Evolutionary conservation across 352 stramenopile species (phyloP).

Genomic region (Phytopythium oedochilum): DNA sequence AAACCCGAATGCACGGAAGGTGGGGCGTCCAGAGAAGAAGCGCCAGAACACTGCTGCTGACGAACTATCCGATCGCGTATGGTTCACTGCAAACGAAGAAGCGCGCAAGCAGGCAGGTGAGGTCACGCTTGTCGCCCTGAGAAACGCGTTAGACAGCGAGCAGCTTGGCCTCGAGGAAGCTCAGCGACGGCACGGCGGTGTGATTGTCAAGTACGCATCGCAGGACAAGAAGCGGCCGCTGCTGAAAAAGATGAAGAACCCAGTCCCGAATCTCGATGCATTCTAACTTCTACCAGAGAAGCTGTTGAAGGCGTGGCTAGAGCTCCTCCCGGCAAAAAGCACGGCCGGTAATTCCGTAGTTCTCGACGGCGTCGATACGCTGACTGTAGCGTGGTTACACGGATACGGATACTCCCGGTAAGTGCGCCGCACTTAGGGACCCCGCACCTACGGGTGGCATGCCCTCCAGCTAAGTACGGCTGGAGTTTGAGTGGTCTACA

Average conservation of each 20-base stretch:
- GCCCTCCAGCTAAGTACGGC: too few relatives aligned
- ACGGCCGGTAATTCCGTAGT: not conserved
- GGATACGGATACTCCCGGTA: too few relatives aligned
- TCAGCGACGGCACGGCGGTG: not conserved
- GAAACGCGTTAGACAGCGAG: conserved; percentile 1
- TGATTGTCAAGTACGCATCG: conserved; percentile 2
- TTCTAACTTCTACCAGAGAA: conserved; percentile 12
- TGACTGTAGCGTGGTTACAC: too few relatives aligned
- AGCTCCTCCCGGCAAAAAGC: not conserved
- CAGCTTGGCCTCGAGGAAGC: conserved; percentile 3
- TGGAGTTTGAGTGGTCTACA: too few relatives aligned
- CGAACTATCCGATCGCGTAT: not conserved
- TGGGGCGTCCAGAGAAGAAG: not conserved
- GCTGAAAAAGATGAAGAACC: conserved; percentile 12
- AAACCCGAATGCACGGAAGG: not conserved
- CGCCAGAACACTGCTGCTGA: not conserved
- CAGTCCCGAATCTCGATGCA: conserved; percentile 10
- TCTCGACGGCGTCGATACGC: not conserved
- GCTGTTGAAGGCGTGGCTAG: conserved; percentile 9
- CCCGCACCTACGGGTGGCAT: too few relatives aligned
- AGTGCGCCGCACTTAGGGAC: too few relatives aligned
- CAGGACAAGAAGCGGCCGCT: conserved; percentile 3
- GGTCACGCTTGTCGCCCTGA: conserved; percentile 5
- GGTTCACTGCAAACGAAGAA: conserved; percentile 5
- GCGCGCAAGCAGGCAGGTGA: not conserved